These are phyloP conservation scores for Rutstroemia sp. DNA, from an alignment of 2,329 filamentous ascomycete genomes.

Conservation along the genomic window DNA sequence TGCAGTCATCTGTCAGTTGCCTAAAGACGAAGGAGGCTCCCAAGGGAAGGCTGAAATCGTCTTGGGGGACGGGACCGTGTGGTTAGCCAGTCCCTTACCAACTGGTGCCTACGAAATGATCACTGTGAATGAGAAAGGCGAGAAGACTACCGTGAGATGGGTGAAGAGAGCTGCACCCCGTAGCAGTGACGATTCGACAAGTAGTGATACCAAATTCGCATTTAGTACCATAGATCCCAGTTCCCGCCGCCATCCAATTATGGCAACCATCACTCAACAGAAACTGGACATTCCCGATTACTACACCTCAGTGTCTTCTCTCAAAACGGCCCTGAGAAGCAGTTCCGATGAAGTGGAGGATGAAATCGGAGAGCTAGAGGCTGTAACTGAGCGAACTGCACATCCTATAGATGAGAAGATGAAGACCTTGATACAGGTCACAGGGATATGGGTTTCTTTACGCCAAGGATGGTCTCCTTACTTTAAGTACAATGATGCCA, in stretches of 20 bases:
- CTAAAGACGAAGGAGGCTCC: slow-evolving; percentile 42
- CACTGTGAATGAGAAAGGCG: slow-evolving; percentile 43
- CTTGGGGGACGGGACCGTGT: slow-evolving; percentile 54
- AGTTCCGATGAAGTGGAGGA: slow-evolving; percentile 9
- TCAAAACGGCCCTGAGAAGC: slow-evolving; percentile 23
- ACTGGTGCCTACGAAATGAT: slow-evolving; percentile 61
- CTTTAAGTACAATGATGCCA: slow-evolving; percentile 29
- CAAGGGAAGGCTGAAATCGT: slow-evolving; percentile 49
- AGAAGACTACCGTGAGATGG: slow-evolving; percentile 59
- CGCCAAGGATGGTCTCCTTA: slow-evolving; percentile 37
- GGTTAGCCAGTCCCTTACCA: slow-evolving; percentile 44
- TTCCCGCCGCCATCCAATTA: slow-evolving; percentile 63
- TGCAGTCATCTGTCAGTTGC: slow-evolving; percentile 59
- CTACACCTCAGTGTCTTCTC: slow-evolving; percentile 52
- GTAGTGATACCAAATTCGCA: slow-evolving; percentile 52
- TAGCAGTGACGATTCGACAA: slow-evolving; percentile 17
- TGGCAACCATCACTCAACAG: slow-evolving; percentile 58
- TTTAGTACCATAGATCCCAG: slow-evolving; percentile 70
- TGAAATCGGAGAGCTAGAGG: slow-evolving; percentile 12
- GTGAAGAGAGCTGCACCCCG: slow-evolving; percentile 44
- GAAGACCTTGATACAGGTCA: slow-evolving; percentile 43
- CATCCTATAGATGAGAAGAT: slow-evolving; percentile 37
- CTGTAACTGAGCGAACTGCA: slow-evolving; percentile 29
- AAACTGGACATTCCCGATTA: slow-evolving; percentile 62
- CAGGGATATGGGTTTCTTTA: slow-evolving; percentile 44